A percentile compares a stretch with the other conserved stretches of the same genome.
Evolutionary conservation across 371 early-diverging fungal species (phyloP).

Genomic region (Rhizopus sp.): DNA sequence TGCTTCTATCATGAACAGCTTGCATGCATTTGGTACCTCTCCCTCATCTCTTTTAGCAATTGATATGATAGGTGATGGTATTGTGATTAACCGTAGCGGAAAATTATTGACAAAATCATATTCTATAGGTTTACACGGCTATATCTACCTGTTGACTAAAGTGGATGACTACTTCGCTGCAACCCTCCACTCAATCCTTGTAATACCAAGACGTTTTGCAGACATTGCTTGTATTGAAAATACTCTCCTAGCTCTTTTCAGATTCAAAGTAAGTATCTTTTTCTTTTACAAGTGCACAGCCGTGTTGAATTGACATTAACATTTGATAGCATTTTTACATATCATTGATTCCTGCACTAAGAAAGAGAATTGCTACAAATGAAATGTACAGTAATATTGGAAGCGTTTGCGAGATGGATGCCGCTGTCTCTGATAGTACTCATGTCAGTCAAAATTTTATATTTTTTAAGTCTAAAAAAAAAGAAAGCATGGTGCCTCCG

Average conservation of each 20-base stretch:
- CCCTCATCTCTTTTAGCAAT: constrained; percentile 1
- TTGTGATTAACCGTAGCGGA: not conserved
- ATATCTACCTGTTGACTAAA: constrained; percentile 9
- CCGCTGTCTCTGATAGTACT: not conserved
- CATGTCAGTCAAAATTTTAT: not conserved
- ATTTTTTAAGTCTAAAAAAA: not conserved
- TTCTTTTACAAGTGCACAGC: constrained; percentile 9
- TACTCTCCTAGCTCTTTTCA: not conserved
- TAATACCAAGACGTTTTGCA: constrained; percentile 19
- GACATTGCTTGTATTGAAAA: constrained; percentile 14
- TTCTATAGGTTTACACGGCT: constrained; percentile 13
- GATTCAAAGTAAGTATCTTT: not conserved
- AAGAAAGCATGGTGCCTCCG: not conserved
- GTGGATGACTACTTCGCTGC: constrained; percentile 12
- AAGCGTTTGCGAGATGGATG: constrained; percentile 1
- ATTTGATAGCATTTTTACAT: constrained; percentile 5
- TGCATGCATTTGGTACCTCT: not conserved
- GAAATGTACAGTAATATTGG: not conserved
- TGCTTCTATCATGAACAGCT: not conserved
- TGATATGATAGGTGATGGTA: constrained; percentile 5
- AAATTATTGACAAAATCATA: constrained; percentile 14
- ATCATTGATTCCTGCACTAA: constrained; percentile 12
- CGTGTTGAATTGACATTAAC: constrained; percentile 9
- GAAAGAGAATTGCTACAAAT: constrained; percentile 5
- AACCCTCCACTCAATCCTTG: constrained; percentile 3